Percentiles rank a stretch among this genome's conserved stretches.
Conservation (phyloP, 2,329 filamentous ascomycete genomes). For the Phyllosticta citribraziliensis region DNA sequence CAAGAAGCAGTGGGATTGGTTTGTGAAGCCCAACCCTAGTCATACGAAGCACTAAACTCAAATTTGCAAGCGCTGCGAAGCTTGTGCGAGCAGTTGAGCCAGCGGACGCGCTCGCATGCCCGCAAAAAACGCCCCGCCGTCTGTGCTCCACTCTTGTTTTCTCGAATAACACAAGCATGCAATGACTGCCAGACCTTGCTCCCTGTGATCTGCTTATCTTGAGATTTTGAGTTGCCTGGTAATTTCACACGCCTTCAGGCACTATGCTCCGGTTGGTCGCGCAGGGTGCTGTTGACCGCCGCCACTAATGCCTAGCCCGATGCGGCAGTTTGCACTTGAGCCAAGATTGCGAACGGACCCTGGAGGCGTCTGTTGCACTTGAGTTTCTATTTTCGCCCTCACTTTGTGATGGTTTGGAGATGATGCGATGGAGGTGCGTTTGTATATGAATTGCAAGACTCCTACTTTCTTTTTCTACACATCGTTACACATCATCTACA, state of each 20-base stretch:
- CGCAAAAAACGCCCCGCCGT: neutral
- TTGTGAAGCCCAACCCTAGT: neutral
- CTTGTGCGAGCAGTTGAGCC: neutral
- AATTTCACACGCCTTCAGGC: neutral
- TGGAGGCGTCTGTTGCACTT: neutral
- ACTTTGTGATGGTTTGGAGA: neutral
- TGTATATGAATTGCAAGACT: too few relatives aligned
- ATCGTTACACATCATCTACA: too few relatives aligned
- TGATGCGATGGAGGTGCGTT: neutral
- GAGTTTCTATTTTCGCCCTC: neutral
- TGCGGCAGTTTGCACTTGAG: neutral
- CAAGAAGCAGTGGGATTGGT: neutral
- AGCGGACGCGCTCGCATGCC: neutral
- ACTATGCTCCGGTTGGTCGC: neutral
- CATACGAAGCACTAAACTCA: neutral
- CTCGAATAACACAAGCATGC: neutral
- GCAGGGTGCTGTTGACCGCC: neutral
- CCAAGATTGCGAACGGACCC: neutral
- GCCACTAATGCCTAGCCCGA: neutral
- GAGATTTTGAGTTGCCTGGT: neutral
- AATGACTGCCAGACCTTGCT: neutral
- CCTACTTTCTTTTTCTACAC: too few relatives aligned
- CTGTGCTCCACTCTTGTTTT: neutral
- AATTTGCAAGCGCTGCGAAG: neutral
- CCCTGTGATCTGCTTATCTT: neutral